A percentile compares a stretch with the other conserved stretches of the same genome.
Evolutionary conservation across 1,139 yeast genomes (phyloP).

Genomic region (Hyphopichia burtonii): DNA sequence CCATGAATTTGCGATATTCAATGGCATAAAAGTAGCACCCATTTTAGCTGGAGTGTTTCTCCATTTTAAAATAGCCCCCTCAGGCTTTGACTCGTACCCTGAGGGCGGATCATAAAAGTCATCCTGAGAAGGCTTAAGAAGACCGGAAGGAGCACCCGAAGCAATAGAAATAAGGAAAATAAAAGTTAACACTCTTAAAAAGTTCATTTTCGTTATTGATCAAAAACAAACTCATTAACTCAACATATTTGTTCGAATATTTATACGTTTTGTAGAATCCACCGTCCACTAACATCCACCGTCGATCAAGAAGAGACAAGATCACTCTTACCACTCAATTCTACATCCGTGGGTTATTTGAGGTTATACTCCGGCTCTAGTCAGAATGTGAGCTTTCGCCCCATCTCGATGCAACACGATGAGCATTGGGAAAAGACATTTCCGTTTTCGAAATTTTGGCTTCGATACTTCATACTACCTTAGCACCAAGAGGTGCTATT

Average conservation of each 20-base stretch:
- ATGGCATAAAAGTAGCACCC: constrained; percentile 12
- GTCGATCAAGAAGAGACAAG: too few relatives aligned
- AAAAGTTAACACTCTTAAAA: background rate
- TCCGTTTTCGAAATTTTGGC: background rate
- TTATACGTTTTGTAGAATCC: too few relatives aligned
- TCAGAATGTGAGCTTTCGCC: too few relatives aligned
- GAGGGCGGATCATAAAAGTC: constrained; percentile 26
- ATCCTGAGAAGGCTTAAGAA: constrained; percentile 19
- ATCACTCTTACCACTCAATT: too few relatives aligned
- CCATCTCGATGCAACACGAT: background rate
- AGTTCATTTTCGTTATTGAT: background rate
- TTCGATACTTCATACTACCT: too few relatives aligned
- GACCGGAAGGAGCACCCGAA: background rate
- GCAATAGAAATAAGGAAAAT: background rate
- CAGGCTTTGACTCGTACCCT: constrained; percentile 20
- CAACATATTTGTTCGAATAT: too few relatives aligned
- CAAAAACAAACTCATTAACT: too few relatives aligned
- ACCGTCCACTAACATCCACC: too few relatives aligned
- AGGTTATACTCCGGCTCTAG: too few relatives aligned
- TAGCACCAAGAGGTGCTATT: too few relatives aligned
- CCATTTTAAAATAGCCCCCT: constrained; percentile 25
- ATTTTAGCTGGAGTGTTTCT: constrained; percentile 23
- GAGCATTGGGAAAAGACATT: background rate
- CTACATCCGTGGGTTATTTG: too few relatives aligned
- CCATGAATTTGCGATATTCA: constrained; percentile 21